A percentile compares a stretch with the other conserved stretches of the same genome.
Evolutionary conservation across 768 basidiomycete species (phyloP).

Genomic region (Kwoniella europaea): DNA sequence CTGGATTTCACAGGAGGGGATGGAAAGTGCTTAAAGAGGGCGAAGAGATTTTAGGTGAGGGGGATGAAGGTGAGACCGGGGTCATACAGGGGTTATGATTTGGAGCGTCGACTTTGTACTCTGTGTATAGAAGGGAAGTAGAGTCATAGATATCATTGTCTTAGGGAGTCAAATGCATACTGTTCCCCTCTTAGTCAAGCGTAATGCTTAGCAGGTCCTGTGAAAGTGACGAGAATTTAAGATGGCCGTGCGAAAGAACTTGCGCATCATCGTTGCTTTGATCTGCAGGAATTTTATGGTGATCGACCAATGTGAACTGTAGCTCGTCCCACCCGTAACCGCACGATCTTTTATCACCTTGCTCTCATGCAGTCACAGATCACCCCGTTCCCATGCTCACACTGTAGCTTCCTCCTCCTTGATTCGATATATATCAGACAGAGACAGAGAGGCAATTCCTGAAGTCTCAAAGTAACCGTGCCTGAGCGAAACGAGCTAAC

Average conservation of each 20-base stretch:
- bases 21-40: conserved; percentile 48
- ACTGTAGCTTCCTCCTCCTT: too few relatives aligned
- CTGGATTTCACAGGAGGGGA: conserved; percentile 29
- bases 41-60: conserved; percentile 28
- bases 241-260: neutral
- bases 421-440: neutral
- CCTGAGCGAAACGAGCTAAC: neutral
- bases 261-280: neutral
- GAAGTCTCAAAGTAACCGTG: neutral
- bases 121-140: neutral
- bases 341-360: too few relatives aligned
- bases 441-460: neutral
- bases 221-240: neutral
- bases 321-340: too few relatives aligned
- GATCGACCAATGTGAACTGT: too few relatives aligned
- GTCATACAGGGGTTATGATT: conserved; percentile 44
- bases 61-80: conserved; percentile 34
- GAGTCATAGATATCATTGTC: neutral
- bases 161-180: too few relatives aligned
- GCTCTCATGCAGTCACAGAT: too few relatives aligned
- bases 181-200: too few relatives aligned
- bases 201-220: too few relatives aligned
- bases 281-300: neutral
- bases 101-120: neutral
- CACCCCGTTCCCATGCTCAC: too few relatives aligned